Percentiles rank a stretch among this genome's conserved stretches.
Evolutionary conservation across 768 basidiomycete genomes (phyloP).

Genomic region (Pulveroboletus sp.): DNA sequence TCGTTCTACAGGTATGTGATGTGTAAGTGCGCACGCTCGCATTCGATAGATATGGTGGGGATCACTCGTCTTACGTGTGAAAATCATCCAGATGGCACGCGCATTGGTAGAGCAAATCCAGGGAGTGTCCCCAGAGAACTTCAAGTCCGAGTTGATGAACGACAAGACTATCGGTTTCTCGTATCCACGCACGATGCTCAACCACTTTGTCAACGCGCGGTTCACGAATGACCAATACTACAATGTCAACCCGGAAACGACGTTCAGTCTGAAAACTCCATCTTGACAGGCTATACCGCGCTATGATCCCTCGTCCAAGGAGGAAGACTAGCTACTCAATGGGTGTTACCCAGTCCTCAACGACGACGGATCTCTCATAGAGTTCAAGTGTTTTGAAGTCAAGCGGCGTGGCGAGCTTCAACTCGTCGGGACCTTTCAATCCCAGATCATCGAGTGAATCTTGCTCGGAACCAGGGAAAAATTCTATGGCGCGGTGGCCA

Average conservation of each 20-base stretch:
- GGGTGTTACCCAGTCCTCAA: conserved; percentile 99
- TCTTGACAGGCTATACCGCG: conserved; percentile 99
- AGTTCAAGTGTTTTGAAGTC: conserved; percentile 98
- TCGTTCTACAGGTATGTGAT: conserved; percentile 99
- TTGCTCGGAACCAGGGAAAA: conserved; percentile 88
- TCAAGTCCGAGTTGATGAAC: conserved; percentile 84
- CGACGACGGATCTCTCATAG: conserved; percentile 94
- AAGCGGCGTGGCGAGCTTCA: conserved; percentile 97
- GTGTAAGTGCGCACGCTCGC: conserved; percentile 99
- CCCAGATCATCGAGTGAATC: conserved; percentile 97
- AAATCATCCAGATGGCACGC: conserved; percentile 98
- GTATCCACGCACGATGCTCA: conserved; percentile 99
- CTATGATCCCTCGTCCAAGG: conserved; percentile 99
- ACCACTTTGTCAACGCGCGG: conserved; percentile 90
- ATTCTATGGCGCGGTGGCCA: conserved; percentile 92
- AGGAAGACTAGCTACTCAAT: conserved; percentile 97
- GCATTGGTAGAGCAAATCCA: conserved; percentile 97
- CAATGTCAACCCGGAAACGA: conserved; percentile 76
- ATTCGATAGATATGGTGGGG: conserved; percentile 99
- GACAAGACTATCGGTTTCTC: conserved; percentile 89
- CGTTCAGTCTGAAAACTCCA: conserved; percentile 93
- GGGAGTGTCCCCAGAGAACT: conserved; percentile 95
- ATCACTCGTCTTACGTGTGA: conserved; percentile 95
- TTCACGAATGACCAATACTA: conserved; percentile 99
- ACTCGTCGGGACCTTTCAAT: conserved; percentile 99